Evolutionary conservation across 805 yeast genomes (phyloP).

Genomic region (Lipomyces yamanashiensis): DNA sequence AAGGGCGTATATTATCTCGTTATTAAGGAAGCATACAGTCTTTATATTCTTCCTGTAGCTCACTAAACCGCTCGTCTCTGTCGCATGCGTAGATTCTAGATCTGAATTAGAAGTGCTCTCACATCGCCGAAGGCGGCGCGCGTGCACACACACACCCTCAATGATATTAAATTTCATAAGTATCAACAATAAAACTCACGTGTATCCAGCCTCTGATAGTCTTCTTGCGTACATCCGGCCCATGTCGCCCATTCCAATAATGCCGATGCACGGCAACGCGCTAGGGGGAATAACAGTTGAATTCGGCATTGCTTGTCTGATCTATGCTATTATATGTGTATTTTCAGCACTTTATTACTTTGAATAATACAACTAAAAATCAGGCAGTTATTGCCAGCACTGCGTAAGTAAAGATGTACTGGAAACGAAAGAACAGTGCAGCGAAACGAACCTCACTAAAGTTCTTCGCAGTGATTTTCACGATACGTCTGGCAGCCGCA

Average conservation of each 20-base stretch:
- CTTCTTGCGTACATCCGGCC: constrained; percentile 83
- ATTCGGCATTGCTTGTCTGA: constrained; percentile 1
- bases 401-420: no score
- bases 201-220: constrained; percentile 84
- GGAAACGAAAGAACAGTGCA: no score
- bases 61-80: constrained; percentile 64
- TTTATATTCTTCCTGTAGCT: constrained; percentile 49
- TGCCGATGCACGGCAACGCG: constrained; percentile 61
- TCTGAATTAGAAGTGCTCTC: background rate
- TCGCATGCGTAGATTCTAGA: constrained; percentile 80
- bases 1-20: background rate
- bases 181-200: constrained; percentile 38
- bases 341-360: no score
- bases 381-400: no score
- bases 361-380: no score
- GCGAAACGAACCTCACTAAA: no score
- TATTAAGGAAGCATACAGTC: constrained; percentile 41
- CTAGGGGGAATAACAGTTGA: background rate
- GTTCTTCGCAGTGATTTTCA: no score
- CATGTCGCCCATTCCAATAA: constrained; percentile 97
- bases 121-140: no score
- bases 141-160: no score
- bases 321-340: no score
- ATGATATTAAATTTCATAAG: no score
- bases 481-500: no score